Conservation (phyloP, 345 rosid genomes). For the Heritiera fomes region DNA sequence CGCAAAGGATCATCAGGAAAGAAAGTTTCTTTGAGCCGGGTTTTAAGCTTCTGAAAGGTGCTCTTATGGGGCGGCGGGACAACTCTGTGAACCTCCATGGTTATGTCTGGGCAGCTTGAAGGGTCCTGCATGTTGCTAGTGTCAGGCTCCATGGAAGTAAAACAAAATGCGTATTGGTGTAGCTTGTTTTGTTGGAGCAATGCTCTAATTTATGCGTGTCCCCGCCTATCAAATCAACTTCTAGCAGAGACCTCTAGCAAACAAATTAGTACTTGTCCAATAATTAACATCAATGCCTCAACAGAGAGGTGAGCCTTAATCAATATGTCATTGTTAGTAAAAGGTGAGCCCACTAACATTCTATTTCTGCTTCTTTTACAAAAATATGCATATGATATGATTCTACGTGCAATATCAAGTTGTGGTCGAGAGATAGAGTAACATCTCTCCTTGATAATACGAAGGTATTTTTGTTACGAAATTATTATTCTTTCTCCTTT, state of each 20-base stretch:
- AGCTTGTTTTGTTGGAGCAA: conserved; percentile 3
- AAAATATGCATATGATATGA: neutral
- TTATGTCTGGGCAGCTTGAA: conserved; percentile 35
- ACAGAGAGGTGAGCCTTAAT: conserved; percentile 8
- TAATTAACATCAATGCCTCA: neutral
- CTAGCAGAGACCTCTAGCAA: conserved; percentile 29
- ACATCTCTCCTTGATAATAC: neutral
- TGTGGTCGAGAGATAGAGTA: neutral
- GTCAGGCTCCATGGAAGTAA: conserved; percentile 34
- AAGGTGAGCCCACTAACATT: conserved; percentile 18
- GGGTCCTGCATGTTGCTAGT: conserved; percentile 20
- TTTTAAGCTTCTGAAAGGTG: conserved; percentile 53
- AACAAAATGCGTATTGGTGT: neutral
- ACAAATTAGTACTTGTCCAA: conserved; percentile 24
- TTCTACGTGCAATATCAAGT: neutral
- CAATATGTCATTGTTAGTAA: neutral
- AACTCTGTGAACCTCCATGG: conserved; percentile 73
- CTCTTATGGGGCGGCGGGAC: conserved; percentile 69
- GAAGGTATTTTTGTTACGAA: too few relatives aligned
- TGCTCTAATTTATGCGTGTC: conserved; percentile 11
- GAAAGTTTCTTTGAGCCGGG: conserved; percentile 79
- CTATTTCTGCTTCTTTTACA: neutral
- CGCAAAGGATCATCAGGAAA: conserved; percentile 97
- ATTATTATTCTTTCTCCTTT: too few relatives aligned
- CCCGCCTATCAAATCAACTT: conserved; percentile 24